Conservation (phyloP, 192 early-diverging fungal species). For the Haplosporangium gracile region DNA sequence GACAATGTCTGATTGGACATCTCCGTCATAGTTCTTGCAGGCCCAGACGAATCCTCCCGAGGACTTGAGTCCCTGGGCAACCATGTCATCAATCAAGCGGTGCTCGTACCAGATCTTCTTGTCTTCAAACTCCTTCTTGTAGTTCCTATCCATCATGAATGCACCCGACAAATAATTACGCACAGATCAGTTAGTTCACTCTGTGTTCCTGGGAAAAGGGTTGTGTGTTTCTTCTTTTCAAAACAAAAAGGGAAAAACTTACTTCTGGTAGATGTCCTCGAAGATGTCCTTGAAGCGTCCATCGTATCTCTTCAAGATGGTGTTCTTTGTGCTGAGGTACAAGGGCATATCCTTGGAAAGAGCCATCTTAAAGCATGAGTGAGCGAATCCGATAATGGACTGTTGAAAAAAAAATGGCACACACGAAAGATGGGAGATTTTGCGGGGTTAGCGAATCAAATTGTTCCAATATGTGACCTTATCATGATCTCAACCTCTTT, state of each 20-base stretch:
- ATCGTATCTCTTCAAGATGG: conserved; percentile 98
- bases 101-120: conserved; percentile 97
- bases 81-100: conserved; percentile 98
- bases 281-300: conserved; percentile 99
- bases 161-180: background rate
- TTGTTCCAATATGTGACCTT: background rate
- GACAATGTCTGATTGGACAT: conserved; percentile 95
- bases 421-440: background rate
- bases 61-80: conserved; percentile 95
- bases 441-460: conserved; percentile 1
- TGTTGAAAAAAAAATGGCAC: conserved; percentile 15
- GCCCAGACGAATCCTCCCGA: conserved; percentile 94
- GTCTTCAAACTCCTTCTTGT: conserved; percentile 85
- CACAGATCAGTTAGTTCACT: background rate
- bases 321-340: conserved; percentile 98
- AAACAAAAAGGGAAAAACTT: background rate
- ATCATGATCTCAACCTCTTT: background rate
- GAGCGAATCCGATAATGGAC: conserved; percentile 94
- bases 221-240: background rate
- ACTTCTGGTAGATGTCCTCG: conserved; percentile 85
- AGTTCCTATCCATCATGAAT: conserved; percentile 61
- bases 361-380: conserved; percentile 95
- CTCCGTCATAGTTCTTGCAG: conserved; percentile 95
- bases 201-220: background rate
- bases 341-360: conserved; percentile 93